phyloP scores from a whole-genome alignment of 2,329 filamentous ascomycete genomes.

The Phyllosticta capitalensis region DNA sequence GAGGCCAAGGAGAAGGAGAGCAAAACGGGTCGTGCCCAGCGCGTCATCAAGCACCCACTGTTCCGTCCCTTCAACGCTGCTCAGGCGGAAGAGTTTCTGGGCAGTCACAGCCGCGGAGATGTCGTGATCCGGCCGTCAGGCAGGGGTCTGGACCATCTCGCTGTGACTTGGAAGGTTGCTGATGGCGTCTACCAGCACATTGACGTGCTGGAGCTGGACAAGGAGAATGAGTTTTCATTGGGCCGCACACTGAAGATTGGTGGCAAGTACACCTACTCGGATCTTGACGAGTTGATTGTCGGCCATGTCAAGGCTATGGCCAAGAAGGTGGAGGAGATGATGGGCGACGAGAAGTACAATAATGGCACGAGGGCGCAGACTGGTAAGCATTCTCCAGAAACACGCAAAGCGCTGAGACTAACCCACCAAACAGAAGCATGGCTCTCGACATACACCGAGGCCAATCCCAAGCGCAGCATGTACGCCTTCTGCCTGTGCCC shows the following conservation, averaged over 20 bases:
- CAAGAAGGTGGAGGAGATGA: conserved; percentile 93
- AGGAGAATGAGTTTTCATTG: conserved; percentile 92
- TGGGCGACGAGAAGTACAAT: conserved; percentile 89
- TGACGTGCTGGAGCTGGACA: conserved; percentile 91
- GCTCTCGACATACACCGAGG: conserved; percentile 91
- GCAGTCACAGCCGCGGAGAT: conserved; percentile 75
- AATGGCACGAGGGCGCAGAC: conserved; percentile 68
- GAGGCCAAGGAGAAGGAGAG: conserved; percentile 79
- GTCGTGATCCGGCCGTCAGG: conserved; percentile 92
- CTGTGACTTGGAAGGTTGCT: conserved; percentile 95
- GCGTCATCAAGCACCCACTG: conserved; percentile 95
- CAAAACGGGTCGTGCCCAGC: conserved; percentile 72
- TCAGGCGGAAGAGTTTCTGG: conserved; percentile 88
- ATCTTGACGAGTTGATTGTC: conserved; percentile 95
- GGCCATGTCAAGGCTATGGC: conserved; percentile 97
- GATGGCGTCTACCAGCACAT: conserved; percentile 97
- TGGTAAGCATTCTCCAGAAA: conserved; percentile 50
- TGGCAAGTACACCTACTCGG: conserved; percentile 83
- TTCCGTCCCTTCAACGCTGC: conserved; percentile 89
- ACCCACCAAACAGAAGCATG: conserved; percentile 63
- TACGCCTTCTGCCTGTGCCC: conserved; percentile 95
- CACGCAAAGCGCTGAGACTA: conserved; percentile 5
- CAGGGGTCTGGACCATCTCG: conserved; percentile 89
- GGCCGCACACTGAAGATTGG: conserved; percentile 77
- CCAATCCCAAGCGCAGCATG: conserved; percentile 85